These are phyloP conservation scores for Metschnikowia picachoensis DNA, from an alignment of 805 yeast species.

Conservation along the genomic window DNA sequence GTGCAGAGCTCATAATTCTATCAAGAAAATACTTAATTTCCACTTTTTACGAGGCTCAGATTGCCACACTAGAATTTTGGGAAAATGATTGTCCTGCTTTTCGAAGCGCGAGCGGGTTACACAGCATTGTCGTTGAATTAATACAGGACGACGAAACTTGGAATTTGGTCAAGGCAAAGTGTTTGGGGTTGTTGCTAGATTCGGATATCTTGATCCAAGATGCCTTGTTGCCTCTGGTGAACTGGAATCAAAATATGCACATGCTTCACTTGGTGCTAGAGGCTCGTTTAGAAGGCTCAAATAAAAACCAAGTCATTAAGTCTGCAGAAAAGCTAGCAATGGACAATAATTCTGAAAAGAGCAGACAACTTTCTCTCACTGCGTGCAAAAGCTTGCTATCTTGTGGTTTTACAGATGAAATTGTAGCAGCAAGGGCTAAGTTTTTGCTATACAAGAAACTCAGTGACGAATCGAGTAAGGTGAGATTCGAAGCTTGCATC, in stretches of 20 bases:
- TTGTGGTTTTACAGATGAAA: neutral
- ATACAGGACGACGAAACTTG: neutral
- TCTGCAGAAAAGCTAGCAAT: neutral
- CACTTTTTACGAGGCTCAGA: constrained; percentile 5
- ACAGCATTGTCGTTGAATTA: neutral
- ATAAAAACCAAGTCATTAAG: neutral
- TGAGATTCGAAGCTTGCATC: constrained; percentile 6
- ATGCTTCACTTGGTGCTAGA: constrained; percentile 1
- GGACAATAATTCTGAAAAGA: constrained; percentile 3
- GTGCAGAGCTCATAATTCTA: neutral
- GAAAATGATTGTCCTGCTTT: neutral
- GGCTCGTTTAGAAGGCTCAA: constrained; percentile 1
- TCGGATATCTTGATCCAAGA: neutral
- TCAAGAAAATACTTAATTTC: neutral
- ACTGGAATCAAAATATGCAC: constrained; percentile 1
- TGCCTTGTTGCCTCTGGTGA: neutral
- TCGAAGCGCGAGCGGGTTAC: neutral
- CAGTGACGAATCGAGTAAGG: constrained; percentile 8
- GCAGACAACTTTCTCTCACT: constrained; percentile 3
- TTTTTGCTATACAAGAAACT: constrained; percentile 4
- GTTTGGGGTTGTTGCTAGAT: neutral
- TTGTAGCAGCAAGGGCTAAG: neutral
- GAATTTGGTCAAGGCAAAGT: constrained; percentile 1
- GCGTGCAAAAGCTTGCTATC: constrained; percentile 1
- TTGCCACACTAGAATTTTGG: constrained; percentile 5